Conservation (phyloP, 1,139 yeast species). For the Candida pseudocylindracea region DNA sequence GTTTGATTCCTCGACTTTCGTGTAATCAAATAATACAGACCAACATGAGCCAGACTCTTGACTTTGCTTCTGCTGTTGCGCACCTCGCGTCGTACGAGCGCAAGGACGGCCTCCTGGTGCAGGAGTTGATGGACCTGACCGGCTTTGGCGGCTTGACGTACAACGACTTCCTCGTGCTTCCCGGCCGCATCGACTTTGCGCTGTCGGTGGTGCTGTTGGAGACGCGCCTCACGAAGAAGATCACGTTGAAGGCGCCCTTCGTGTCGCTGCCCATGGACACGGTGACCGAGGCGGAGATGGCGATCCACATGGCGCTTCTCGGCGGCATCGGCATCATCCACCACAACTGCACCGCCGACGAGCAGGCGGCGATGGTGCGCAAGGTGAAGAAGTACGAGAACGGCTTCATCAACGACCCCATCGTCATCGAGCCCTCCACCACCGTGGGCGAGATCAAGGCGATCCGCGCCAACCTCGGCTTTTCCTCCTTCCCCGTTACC, state of each 20-base stretch:
- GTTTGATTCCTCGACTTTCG: too few species aligned
- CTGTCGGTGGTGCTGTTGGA: constrained; percentile 59
- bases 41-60: constrained; percentile 8
- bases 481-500: constrained; percentile 97
- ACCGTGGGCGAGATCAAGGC: constrained; percentile 68
- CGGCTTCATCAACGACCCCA: constrained; percentile 91
- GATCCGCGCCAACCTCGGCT: constrained; percentile 58
- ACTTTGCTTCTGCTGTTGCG: constrained; percentile 45
- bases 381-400: constrained; percentile 93
- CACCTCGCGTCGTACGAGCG: constrained; percentile 39
- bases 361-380: constrained; percentile 96
- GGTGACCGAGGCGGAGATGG: constrained; percentile 94
- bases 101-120: constrained; percentile 74
- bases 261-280: constrained; percentile 99
- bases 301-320: constrained; percentile 92
- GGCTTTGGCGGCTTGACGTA: constrained; percentile 92
- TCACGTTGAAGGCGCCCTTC: constrained; percentile 80
- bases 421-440: constrained; percentile 52
- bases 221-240: constrained; percentile 74
- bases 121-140: constrained; percentile 73
- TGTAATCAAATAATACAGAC: too few species aligned
- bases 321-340: constrained; percentile 99
- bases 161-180: constrained; percentile 86
- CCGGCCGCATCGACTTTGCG: constrained; percentile 86
- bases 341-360: constrained; percentile 91